Evolutionary conservation across 495 filamentous ascomycete genomes (phyloP).

Genomic region (Aeminium ludgeri): DNA sequence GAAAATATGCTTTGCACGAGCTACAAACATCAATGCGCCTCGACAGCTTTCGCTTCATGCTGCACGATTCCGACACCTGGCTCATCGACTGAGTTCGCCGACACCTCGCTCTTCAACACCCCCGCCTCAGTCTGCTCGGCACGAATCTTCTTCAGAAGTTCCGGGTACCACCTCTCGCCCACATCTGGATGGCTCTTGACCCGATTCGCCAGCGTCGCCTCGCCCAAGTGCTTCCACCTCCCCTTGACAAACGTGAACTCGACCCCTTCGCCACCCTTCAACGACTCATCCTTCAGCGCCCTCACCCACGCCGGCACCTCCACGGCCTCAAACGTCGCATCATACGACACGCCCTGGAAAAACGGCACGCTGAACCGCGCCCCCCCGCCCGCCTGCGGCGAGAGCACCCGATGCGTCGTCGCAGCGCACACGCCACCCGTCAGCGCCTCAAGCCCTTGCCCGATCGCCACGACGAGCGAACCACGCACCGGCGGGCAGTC

Average conservation of each 20-base stretch:
- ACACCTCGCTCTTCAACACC: background rate
- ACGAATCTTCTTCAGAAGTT: constrained; percentile 21
- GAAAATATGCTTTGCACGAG: too few species aligned
- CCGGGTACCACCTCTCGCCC: constrained; percentile 52
- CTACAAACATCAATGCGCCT: too few species aligned
- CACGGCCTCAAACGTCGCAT: constrained; percentile 62
- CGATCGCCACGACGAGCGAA: constrained; percentile 74
- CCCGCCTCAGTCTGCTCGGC: constrained; percentile 18
- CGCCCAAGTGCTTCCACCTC: constrained; percentile 49
- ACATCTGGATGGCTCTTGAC: constrained; percentile 85
- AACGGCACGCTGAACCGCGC: constrained; percentile 75
- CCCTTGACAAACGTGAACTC: constrained; percentile 66
- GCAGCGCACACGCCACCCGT: constrained; percentile 74
- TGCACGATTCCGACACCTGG: too few species aligned
- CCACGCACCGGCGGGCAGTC: constrained; percentile 44
- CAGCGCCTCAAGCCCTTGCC: constrained; percentile 79
- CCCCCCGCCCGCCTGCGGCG: constrained; percentile 44
- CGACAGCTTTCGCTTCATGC: too few species aligned
- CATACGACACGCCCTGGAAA: constrained; percentile 78
- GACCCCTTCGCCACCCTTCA: constrained; percentile 37
- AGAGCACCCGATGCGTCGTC: constrained; percentile 67
- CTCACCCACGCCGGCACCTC: constrained; percentile 51
- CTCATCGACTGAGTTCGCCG: background rate
- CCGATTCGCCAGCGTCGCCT: constrained; percentile 69
- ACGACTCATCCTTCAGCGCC: constrained; percentile 35